Evolutionary conservation across 2,329 filamentous ascomycete genomes (phyloP).

Genomic region (Pseudogymnoascus verrucosus): DNA sequence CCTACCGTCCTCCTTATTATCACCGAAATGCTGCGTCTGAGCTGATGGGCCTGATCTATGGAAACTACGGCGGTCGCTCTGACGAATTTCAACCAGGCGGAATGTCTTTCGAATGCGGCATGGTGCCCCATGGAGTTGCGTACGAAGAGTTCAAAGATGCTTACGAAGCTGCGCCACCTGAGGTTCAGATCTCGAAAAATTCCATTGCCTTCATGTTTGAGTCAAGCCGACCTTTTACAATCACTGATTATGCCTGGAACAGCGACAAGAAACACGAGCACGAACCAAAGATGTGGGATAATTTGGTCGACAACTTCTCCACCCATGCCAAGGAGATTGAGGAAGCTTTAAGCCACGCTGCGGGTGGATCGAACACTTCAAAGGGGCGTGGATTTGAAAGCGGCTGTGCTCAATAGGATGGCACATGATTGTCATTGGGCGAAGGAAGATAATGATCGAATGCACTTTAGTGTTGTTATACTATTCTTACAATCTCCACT

Average conservation of each 20-base stretch:
- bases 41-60: conserved; percentile 36
- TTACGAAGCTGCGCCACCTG: conserved; percentile 36
- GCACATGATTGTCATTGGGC: too few relatives aligned
- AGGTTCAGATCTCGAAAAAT: conserved; percentile 38
- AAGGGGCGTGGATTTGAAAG: conserved; percentile 12
- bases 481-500: too few relatives aligned
- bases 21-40: conserved; percentile 44
- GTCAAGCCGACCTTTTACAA: conserved; percentile 44
- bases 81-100: conserved; percentile 40
- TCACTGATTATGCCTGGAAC: conserved; percentile 46
- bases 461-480: too few relatives aligned
- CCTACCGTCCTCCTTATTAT: conserved; percentile 51
- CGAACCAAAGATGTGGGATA: conserved; percentile 46
- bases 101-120: conserved; percentile 33
- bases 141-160: conserved; percentile 41
- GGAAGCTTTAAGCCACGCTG: conserved; percentile 28
- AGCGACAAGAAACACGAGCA: conserved; percentile 35
- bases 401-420: too few relatives aligned
- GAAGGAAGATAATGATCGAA: too few relatives aligned
- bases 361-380: conserved; percentile 13
- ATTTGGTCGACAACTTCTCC: conserved; percentile 44
- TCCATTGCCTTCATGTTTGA: conserved; percentile 45
- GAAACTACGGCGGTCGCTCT: conserved; percentile 34
- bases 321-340: conserved; percentile 39
- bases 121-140: conserved; percentile 42